Evolutionary conservation across 768 basidiomycete species (phyloP), one percentile per base, ranked within the genome.

Genomic region (Boletus vinaceobasis): DNA sequence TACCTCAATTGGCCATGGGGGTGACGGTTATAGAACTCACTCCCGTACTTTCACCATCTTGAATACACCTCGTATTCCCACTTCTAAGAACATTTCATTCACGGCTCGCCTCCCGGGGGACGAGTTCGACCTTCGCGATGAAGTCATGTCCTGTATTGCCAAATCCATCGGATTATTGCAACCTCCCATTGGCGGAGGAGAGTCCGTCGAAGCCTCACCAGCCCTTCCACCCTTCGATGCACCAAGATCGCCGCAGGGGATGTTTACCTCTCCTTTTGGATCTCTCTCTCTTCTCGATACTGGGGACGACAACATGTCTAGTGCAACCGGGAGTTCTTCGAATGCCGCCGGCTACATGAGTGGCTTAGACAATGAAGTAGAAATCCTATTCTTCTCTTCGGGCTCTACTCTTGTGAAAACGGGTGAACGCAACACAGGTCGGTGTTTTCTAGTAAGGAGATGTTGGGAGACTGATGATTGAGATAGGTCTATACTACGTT

Each of bases 61-160:
- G 37, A 80, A 79, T 48, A 80, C 81, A 0, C 85, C 85, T 17
- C 74, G 74, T 15, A 57, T 78, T 2, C 37, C 71, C 10, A 59
- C 68, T 19, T 67, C 68, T 17, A 62, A 73, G 51, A 61, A 57
- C 43, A 50, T 65, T 27, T 60, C 60, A 14, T 50, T 66, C 52
- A 49, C 67, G 55, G 49, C 63, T 26, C 58, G 48, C 52, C 54
- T 68, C 49, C 70, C 77, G 32, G 75, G 74, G 8, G 88, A 87
- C 26, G 92, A 95, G 21, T 95, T 98, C 61, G 93, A 98, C 68
- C 81, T 98, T n/a, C 83, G 92, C 35, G 92, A 94, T 61, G 94
- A 92, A 61, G 95, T 99, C 32, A 94, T 98, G 93, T 88, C 90
- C 1, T 96, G 93, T 69, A 95, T 99, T 56, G 94, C 96, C 1